A percentile compares a stretch with the other conserved stretches of the same genome.
Evolutionary conservation across 371 early-diverging fungal genomes (phyloP).

Genomic region (Apophysomyces trapeziformis): DNA sequence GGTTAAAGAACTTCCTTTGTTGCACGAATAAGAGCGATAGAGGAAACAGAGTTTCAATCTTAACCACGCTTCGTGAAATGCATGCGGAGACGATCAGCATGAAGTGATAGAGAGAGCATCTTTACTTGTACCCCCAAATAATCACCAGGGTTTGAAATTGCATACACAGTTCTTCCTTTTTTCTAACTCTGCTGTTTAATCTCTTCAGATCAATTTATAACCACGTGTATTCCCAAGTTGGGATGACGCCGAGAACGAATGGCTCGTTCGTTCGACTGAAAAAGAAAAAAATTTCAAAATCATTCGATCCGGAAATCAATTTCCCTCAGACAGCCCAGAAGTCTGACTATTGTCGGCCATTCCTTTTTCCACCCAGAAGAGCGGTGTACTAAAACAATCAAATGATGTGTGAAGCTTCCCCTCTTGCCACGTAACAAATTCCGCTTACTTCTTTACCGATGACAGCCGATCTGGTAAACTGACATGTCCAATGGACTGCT

Average conservation of each 20-base stretch:
- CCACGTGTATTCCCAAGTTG: slow-evolving; percentile 9
- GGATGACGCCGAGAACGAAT: slow-evolving; percentile 5
- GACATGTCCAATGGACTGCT: background rate
- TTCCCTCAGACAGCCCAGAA: background rate
- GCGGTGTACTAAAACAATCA: too few species aligned
- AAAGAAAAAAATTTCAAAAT: slow-evolving; percentile 6
- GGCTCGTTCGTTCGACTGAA: slow-evolving; percentile 7
- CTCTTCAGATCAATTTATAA: background rate
- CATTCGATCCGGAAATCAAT: slow-evolving; percentile 8
- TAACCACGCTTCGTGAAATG: background rate
- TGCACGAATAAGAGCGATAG: background rate
- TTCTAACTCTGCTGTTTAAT: background rate
- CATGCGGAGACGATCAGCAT: slow-evolving; percentile 11
- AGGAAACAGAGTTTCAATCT: background rate
- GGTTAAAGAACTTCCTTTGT: slow-evolving; percentile 1
- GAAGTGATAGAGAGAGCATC: background rate
- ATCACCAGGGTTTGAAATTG: background rate
- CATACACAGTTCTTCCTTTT: too few species aligned
- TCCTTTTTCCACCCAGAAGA: background rate
- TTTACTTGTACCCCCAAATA: background rate
- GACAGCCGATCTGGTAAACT: background rate
- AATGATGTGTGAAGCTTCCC: too few species aligned
- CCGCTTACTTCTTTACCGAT: background rate
- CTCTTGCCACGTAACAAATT: too few species aligned
- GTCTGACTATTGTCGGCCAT: background rate